These are phyloP conservation scores for Purshia tridentata DNA, from an alignment of 306 rosid genomes.

Conservation along the genomic window DNA sequence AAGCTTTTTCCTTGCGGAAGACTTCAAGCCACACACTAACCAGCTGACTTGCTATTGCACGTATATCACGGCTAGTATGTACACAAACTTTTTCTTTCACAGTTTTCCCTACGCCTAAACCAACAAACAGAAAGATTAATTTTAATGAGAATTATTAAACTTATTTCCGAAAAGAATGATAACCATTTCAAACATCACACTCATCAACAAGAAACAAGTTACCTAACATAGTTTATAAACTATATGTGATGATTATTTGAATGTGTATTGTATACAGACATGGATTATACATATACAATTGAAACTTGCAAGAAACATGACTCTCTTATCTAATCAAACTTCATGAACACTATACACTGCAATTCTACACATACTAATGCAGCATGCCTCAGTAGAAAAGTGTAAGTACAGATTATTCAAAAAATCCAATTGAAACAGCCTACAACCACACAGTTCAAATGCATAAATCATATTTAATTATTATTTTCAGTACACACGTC, in stretches of 20 bases:
- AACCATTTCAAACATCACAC: background rate
- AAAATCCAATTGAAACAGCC: background rate
- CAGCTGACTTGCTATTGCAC: constrained; percentile 96
- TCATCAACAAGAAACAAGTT: background rate
- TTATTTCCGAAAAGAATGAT: too few species aligned
- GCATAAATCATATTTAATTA: background rate
- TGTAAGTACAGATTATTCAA: background rate
- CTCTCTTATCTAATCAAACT: background rate
- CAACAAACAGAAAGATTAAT: constrained; percentile 25
- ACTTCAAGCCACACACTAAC: constrained; percentile 98
- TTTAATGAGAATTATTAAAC: background rate
- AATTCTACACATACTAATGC: background rate
- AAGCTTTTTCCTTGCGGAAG: constrained; percentile 94
- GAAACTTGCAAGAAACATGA: background rate
- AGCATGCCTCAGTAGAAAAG: constrained; percentile 6
- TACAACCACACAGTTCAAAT: constrained; percentile 4
- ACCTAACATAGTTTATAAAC: background rate
- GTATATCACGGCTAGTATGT: constrained; percentile 99
- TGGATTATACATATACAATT: background rate
- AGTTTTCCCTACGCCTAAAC: constrained; percentile 92
- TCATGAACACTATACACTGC: background rate
- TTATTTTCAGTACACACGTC: constrained; percentile 1
- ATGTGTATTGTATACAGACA: background rate
- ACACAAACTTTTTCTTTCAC: constrained; percentile 99
- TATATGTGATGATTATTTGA: background rate